Evolutionary conservation across 805 yeast genomes (phyloP), one percentile per base, ranked within the genome.

Genomic region (Grigorovia humatica): DNA sequence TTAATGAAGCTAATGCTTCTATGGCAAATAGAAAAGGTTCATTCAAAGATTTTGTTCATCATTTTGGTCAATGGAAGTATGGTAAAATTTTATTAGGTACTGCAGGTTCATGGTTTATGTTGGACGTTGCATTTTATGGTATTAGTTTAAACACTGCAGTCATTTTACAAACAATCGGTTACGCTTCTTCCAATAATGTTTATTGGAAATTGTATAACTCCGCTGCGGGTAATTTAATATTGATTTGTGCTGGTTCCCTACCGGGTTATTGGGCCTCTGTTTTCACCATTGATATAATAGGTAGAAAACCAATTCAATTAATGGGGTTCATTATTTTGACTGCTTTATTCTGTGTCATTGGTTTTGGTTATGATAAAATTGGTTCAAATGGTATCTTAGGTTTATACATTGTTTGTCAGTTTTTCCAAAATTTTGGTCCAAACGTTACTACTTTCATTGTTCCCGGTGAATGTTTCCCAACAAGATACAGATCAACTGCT

Each of bases 401-500:
- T 53, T 70, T 88, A 50, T 88, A 86, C 74, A 81, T 88, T 59
- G 69, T 88, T 54, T 80, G 83, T 54, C 96, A 88, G 74, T 85
- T 88, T 69, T 88, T 88, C 83, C 82, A 83, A 70, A 88, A 88
- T 71, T 88, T 87, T 63, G 96, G 96, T 67, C 96, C 96, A 68
- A 88, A 88, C 76, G 81, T 89, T 55, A 89, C 96, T 48, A 88
- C 96, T 51, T 88, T 88, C 68, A 81, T 88, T 63, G 78, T 86
- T 66, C 96, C 96, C 48, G 96, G 95, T 72, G 96, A 88, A 75
- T 74, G 81, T 67, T 89, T 75, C 84, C 96, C 96, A 69, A 88
- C 96, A 52, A 83, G 96, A 77, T 88, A 88, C 74, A 85, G 96
- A 82, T 88, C 96, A 23, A 82, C 95, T 59, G 96, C 96, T 48